Percentiles rank a stretch among this genome's conserved stretches.
Conservation (phyloP, 2,329 filamentous ascomycete genomes). For the Aspergillus nomiae region DNA sequence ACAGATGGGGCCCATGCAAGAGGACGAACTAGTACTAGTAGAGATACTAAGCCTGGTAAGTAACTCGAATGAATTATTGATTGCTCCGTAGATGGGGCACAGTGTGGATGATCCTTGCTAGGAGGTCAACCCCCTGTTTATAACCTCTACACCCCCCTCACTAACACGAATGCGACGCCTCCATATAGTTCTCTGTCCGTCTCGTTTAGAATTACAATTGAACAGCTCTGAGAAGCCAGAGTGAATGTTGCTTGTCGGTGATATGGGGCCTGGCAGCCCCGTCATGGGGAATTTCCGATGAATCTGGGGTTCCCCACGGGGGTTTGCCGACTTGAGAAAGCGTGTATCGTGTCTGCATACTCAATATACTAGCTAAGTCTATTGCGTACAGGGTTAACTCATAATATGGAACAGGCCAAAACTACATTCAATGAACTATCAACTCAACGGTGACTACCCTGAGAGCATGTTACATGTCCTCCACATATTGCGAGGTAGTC, state of each 20-base stretch:
- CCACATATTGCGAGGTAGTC: neutral
- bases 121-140: neutral
- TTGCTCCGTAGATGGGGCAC: neutral
- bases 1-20: neutral
- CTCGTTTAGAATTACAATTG: neutral
- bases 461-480: neutral
- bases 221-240: neutral
- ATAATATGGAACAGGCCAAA: neutral
- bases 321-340: neutral
- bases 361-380: neutral
- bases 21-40: neutral
- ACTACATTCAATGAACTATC: neutral
- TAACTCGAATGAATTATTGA: neutral
- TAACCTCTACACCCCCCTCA: neutral
- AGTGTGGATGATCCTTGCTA: neutral
- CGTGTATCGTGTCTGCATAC: neutral
- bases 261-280: neutral
- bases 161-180: neutral
- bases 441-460: neutral
- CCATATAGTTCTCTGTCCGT: neutral
- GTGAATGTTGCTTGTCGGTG: neutral
- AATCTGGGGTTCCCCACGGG: neutral
- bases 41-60: neutral
- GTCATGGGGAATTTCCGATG: neutral
- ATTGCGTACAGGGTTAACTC: neutral